Evolutionary conservation across 2,329 filamentous ascomycete species (phyloP), one percentile per base, ranked within the genome.

Genomic region (Fusarium scirpi): DNA sequence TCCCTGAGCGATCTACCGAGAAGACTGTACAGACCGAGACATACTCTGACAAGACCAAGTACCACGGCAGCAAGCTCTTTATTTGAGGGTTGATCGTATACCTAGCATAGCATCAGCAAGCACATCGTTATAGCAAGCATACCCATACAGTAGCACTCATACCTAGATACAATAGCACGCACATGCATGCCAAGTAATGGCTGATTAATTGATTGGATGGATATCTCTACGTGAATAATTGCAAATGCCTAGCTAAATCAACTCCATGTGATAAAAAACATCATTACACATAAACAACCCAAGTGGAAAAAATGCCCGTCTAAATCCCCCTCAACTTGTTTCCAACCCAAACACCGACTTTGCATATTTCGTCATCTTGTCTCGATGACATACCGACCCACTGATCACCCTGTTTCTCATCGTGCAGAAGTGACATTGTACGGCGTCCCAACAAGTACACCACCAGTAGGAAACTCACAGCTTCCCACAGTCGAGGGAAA

Each of bases 1-100:
- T 92, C 79, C 90, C 90, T 1, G 78, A 89, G 78, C 82, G 89
- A 27, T 79, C 78, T 3, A 71, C 77, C 2, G 74, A 78, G 12
- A 70, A 79, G 3, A 67, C 69, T 52, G 67, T 74, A 9, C 67
- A 69, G 18, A 58, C 70, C 4, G 67, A 70, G n/a, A 57, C 67
- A 2, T 82, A 83, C 53, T 74, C 77, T n/a, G 62, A 78, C 63
- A 76, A 76, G 53, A 72, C 76, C 58, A 85, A 85, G 79, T 87
- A 87, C 71, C 86, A 85, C 53, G 85, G 85, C 5, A 79, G 78
- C 64, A 83, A 65, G 52, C 60, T 65, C 12, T 65, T 16, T 11
- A 51, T 65, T 15, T 65, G 59, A 27, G 5, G 12, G 16, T 0
- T 7, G 6, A 13, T 20, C 13, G 22, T 3, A 15, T 45, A 22